Conservation (phyloP, 306 rosid genomes). For the Cucurbita argyrosperma region DNA sequence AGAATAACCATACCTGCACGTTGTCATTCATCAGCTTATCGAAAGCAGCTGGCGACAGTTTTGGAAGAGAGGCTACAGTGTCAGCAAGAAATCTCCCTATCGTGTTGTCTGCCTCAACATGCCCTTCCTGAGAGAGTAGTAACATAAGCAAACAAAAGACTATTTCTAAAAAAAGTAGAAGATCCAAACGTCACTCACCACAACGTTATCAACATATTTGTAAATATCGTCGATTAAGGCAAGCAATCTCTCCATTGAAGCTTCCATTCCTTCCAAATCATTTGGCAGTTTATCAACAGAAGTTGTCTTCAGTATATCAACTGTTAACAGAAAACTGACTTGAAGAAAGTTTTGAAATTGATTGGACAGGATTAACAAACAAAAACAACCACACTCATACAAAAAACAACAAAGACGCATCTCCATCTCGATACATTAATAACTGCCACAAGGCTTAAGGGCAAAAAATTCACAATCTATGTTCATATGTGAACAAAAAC, state of each 20-base stretch:
- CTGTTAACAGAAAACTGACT: constrained; percentile 22
- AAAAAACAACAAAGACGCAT: background rate
- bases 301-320: constrained; percentile 60
- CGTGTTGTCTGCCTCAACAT: constrained; percentile 50
- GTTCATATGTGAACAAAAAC: background rate
- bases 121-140: constrained; percentile 56
- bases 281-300: constrained; percentile 79
- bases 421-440: background rate
- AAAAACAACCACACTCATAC: background rate
- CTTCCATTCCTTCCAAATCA: constrained; percentile 98
- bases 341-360: background rate
- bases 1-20: constrained; percentile 44
- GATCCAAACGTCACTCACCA: constrained; percentile 31
- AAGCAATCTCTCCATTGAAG: constrained; percentile 72
- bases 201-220: constrained; percentile 87
- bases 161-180: background rate
- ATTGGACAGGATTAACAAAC: background rate
- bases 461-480: background rate
- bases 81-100: constrained; percentile 56
- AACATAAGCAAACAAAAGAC: background rate
- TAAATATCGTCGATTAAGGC: constrained; percentile 71
- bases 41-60: constrained; percentile 42
- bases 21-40: constrained; percentile 78
- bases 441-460: background rate
- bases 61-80: constrained; percentile 67